phyloP scores from a whole-genome alignment of 225 moss, liverwort and hornwort species.

The Climacium dendroides region DNA sequence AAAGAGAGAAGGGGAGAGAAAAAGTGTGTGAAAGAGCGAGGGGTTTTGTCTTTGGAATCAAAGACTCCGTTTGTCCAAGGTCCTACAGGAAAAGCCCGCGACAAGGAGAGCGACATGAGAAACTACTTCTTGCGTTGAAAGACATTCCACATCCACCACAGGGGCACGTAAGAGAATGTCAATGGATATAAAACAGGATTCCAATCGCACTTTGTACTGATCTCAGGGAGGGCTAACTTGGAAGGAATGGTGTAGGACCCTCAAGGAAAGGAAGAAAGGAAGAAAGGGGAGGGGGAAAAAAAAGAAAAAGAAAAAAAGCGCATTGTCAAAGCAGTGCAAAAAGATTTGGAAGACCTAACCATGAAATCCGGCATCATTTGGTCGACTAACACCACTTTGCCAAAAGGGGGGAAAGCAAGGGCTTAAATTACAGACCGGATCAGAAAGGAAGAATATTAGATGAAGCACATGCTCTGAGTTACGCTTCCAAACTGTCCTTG shows the following conservation, averaged over 20 bases:
- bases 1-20: no score
- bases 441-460: background rate
- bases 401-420: background rate
- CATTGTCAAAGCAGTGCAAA: background rate
- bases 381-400: background rate
- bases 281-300: rapidly evolving
- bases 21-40: no score
- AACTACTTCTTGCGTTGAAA: background rate
- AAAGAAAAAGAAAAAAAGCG: background rate
- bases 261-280: background rate
- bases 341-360: background rate
- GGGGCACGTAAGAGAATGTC: background rate
- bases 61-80: background rate
- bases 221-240: background rate
- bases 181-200: background rate
- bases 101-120: background rate
- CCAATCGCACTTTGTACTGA: background rate
- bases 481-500: background rate
- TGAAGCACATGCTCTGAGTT: no score
- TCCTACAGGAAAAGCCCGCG: background rate
- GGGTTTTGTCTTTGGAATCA: background rate
- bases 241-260: background rate
- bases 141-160: background rate
- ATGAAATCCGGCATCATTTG: background rate
- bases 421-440: background rate